Conservation (phyloP, 192 early-diverging fungal genomes). For the Kappamyces sp. region DNA sequence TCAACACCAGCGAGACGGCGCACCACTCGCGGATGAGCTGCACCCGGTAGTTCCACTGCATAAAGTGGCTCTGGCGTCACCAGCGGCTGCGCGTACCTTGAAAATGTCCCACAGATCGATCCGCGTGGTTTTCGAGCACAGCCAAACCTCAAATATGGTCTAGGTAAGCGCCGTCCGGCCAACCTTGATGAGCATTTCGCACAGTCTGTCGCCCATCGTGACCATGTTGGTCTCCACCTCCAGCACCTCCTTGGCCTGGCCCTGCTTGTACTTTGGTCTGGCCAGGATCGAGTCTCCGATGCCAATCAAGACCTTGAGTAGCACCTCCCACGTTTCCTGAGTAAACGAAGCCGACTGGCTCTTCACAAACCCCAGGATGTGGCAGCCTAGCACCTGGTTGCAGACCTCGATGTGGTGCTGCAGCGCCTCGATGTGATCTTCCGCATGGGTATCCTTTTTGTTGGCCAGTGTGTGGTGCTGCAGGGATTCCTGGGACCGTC, state of each 20-base stretch:
- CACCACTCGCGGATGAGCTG: slow-evolving; percentile 72
- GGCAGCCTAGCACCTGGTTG: slow-evolving; percentile 58
- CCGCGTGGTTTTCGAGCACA: slow-evolving; percentile 56
- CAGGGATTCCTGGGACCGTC: slow-evolving; percentile 14
- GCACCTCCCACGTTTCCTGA: slow-evolving; percentile 71
- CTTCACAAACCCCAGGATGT: slow-evolving; percentile 56
- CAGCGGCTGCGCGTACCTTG: slow-evolving; percentile 31
- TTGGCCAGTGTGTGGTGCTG: slow-evolving; percentile 2
- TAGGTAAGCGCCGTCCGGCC: slow-evolving; percentile 17
- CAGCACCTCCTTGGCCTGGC: neutral
- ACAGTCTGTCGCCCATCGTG: slow-evolving; percentile 71
- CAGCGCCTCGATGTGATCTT: slow-evolving; percentile 12
- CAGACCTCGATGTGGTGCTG: slow-evolving; percentile 64
- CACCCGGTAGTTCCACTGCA: slow-evolving; percentile 69
- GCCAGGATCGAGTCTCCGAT: slow-evolving; percentile 66
- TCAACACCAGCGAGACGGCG: slow-evolving; percentile 59
- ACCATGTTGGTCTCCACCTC: slow-evolving; percentile 28
- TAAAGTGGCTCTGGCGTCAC: slow-evolving; percentile 39
- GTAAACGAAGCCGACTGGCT: slow-evolving; percentile 55
- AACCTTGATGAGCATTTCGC: slow-evolving; percentile 65
- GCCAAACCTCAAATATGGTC: slow-evolving; percentile 73
- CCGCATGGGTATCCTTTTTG: neutral
- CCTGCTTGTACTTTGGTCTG: slow-evolving; percentile 36
- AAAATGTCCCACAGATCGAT: slow-evolving; percentile 78
- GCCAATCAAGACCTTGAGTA: slow-evolving; percentile 76